Evolutionary conservation across 352 stramenopile genomes (phyloP), one percentile per base, ranked within the genome.

Genomic region (Phytophthora aleatoria): DNA sequence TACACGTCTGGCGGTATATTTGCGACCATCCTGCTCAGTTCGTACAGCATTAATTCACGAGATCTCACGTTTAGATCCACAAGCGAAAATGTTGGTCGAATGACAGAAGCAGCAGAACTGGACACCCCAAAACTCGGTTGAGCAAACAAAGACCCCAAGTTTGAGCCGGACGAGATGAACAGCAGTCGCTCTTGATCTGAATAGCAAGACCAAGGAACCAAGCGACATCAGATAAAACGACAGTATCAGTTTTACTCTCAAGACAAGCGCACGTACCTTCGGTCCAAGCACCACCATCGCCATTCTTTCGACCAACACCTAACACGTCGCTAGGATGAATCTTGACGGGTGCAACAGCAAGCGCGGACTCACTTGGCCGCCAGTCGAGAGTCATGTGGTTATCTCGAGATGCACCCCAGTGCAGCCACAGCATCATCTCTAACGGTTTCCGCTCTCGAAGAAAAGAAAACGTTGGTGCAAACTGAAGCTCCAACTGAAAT

Each of bases 101-200:
- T 50, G 26, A 82, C 49, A 10, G 35, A 50, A 39, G 16, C 39
- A 57, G 13, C 26, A n/a, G n/a, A 39, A 27, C 16, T 57, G 6
- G 26, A 42, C 31, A 62, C 43, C 35, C 10, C 27, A 6, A 41
- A 39, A 44, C 13, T 51, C 13, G 47, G 51, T 0, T 56, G 47
- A 39, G 26, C 16, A 45, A 81, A 61, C 49, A 66, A 71, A 1
- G 66, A 47, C 12, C 8, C 28, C 7, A 87, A 26, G 44, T 61
- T 84, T 15, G 73, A 75, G 2, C 78, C 78, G 1, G 71, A 65
- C n/a, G 78, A 87, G 27, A 87, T 41, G 15, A 87, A 56, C 4
- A 87, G 63, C 48, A 87, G 47, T 60, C 73, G 56, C 8, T 72
- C 59, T 43, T 61, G 44, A 3, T 71, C 68, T 67, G 27, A 20